Base-by-base conservation (phyloP, 2,329 filamentous ascomycete genomes). In the Eutypella sp. region DNA sequence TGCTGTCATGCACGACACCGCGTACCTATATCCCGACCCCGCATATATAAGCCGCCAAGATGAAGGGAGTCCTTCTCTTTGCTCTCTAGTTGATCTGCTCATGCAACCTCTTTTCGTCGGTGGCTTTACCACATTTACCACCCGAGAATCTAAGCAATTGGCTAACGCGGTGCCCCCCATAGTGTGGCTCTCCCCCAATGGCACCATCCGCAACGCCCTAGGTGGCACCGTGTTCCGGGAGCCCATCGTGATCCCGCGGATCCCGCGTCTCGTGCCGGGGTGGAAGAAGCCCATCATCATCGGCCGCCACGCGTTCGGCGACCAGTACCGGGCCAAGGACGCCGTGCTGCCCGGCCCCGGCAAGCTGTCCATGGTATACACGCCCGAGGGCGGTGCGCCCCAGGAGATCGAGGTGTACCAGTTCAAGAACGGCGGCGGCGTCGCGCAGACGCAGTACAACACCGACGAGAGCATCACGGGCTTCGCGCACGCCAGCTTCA, bases 271-370 rank as follows among this genome's bases (percentile, higher is more conserved):
- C 47, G 89, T 99, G 43, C 90, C 89, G 40, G 90, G 92, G 70
- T 99, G 93, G 93, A 91, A 95, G 79, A 91, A 96, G 76, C 90
- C 93, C 68, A 99, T 99, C 72, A 93, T 97, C 68, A 97, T 99
- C 67, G 93, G 93, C 59, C 90, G 93, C 69, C 93, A 99, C 72
- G 93, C 93, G 55, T 96, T 96, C 65, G 93, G 93, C 64, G 93
- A 97, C 75, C 93, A 99, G 75, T 99, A 99, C 79, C 87, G 92
- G 53, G 93, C 93, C 59, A 95, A 95, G 74, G 93, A 99, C 76
- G 75, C 79, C 53, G 89, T 97, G 52, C 82, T 91, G 53, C 79
- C 84, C 43, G 87, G 87, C 46, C 82, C 85, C 52, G 93, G 93
- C 62, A 96, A 88, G 63, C 82, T 99, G 54, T 85, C 88, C 75